Conservation (phyloP, 164 flowering plant species). For the Macadamia integrifolia region DNA sequence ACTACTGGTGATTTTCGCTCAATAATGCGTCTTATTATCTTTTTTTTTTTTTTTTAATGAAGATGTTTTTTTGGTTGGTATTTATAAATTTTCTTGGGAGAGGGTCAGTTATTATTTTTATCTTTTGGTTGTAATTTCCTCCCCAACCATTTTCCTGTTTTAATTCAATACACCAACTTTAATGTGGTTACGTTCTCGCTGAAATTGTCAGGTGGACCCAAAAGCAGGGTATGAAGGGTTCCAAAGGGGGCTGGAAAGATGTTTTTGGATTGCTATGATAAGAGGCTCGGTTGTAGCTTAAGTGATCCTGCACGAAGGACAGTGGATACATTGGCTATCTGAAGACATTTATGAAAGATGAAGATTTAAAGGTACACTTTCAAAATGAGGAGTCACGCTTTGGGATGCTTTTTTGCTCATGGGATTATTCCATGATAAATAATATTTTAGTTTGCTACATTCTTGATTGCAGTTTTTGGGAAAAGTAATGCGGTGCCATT, state of each 20-base stretch:
- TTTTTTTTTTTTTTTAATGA: not conserved
- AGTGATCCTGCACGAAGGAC: conserved; percentile 76
- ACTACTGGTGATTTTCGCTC: no score
- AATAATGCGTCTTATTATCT: not conserved
- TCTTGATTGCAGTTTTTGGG: conserved; percentile 39
- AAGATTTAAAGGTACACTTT: conserved; percentile 47
- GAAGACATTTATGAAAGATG: conserved; percentile 47
- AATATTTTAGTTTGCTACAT: not conserved
- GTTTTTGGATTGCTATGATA: conserved; percentile 49
- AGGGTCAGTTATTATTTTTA: no score
- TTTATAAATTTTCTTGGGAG: no score
- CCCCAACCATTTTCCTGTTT: not conserved
- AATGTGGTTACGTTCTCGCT: conserved; percentile 46
- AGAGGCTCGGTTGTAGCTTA: conserved; percentile 46
- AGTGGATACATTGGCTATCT: conserved; percentile 43
- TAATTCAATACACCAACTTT: not conserved
- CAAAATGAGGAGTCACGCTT: no score
- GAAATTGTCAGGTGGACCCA: conserved; percentile 69
- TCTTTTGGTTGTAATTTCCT: no score
- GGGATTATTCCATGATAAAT: not conserved
- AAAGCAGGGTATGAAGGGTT: conserved; percentile 56
- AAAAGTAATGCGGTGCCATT: conserved; percentile 29
- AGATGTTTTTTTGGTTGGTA: not conserved
- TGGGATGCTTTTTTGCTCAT: not conserved
- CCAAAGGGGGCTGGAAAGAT: conserved; percentile 77